These are phyloP conservation scores for Alternaria arbusti DNA, from an alignment of 2,329 filamentous ascomycete genomes.

Conservation along the genomic window DNA sequence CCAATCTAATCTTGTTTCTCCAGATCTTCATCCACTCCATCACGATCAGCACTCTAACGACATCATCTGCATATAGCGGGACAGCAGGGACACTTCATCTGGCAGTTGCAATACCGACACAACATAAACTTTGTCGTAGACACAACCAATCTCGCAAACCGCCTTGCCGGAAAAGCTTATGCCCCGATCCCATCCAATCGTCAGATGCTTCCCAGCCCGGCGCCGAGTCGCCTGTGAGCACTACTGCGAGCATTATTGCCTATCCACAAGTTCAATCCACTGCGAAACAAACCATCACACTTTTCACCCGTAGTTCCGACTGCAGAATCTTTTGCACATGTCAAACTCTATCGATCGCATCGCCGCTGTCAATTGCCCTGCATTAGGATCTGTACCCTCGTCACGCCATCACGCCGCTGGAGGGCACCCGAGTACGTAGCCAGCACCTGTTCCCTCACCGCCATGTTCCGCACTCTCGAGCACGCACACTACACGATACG, in stretches of 20 bases:
- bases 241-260: slow-evolving; percentile 10
- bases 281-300: not conserved
- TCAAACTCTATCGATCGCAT: slow-evolving; percentile 3
- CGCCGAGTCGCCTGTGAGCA: not conserved
- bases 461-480: slow-evolving; percentile 2
- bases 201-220: not conserved
- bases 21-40: not conserved
- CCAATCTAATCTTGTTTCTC: not conserved
- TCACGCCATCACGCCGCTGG: slow-evolving; percentile 18
- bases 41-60: not conserved
- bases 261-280: slow-evolving; percentile 7
- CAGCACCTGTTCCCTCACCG: slow-evolving; percentile 12
- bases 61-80: not conserved
- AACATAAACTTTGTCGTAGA: slow-evolving; percentile 5
- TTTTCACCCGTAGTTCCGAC: slow-evolving; percentile 4
- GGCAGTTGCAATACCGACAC: not conserved
- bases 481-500: not conserved
- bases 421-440: slow-evolving; percentile 1
- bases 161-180: slow-evolving; percentile 11
- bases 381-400: slow-evolving; percentile 10
- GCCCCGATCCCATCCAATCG: slow-evolving; percentile 6
- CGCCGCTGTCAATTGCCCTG: slow-evolving; percentile 8
- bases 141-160: not conserved
- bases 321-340: slow-evolving; percentile 1
- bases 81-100: not conserved